These are phyloP conservation scores for Microdochium nivale DNA, from an alignment of 2,329 filamentous ascomycete species.

Conservation along the genomic window DNA sequence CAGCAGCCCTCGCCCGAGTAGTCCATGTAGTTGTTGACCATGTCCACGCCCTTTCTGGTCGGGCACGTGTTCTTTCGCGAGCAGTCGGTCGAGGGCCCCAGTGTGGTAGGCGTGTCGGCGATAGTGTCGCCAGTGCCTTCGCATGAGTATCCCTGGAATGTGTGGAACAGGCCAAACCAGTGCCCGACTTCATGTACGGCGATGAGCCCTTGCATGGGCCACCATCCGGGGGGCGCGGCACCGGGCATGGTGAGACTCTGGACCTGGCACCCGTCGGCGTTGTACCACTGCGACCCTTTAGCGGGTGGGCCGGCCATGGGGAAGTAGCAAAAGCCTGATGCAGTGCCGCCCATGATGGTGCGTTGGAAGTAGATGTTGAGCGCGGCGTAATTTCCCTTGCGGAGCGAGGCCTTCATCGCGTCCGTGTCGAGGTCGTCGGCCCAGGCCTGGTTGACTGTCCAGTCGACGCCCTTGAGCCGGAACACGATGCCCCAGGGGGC, in stretches of 20 bases:
- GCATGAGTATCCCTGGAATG: slow-evolving; percentile 31
- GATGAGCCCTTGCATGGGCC: slow-evolving; percentile 24
- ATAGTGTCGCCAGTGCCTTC: slow-evolving; percentile 25
- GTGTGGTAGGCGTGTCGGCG: slow-evolving; percentile 29
- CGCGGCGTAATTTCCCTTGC: slow-evolving; percentile 32
- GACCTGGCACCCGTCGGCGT: slow-evolving; percentile 23
- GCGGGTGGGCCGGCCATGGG: slow-evolving; percentile 21
- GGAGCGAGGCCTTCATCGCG: slow-evolving; percentile 9
- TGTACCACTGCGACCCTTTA: slow-evolving; percentile 20
- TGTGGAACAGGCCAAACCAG: slow-evolving; percentile 26
- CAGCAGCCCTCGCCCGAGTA: slow-evolving; percentile 29
- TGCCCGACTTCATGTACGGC: slow-evolving; percentile 21
- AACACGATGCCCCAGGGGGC: neutral
- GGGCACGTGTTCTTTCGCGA: slow-evolving; percentile 21
- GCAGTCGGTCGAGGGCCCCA: slow-evolving; percentile 25
- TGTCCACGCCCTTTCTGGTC: slow-evolving; percentile 16
- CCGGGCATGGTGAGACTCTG: slow-evolving; percentile 15
- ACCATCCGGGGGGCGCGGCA: slow-evolving; percentile 9
- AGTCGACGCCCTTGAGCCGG: slow-evolving; percentile 1
- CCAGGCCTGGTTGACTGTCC: slow-evolving; percentile 2
- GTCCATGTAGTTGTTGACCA: slow-evolving; percentile 28
- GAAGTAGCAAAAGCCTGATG: slow-evolving; percentile 39
- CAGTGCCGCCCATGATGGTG: slow-evolving; percentile 18
- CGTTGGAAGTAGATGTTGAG: slow-evolving; percentile 39
- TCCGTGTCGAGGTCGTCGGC: slow-evolving; percentile 1